Conservation (phyloP, 352 stramenopile species). For the Elongisporangium senticosum region DNA sequence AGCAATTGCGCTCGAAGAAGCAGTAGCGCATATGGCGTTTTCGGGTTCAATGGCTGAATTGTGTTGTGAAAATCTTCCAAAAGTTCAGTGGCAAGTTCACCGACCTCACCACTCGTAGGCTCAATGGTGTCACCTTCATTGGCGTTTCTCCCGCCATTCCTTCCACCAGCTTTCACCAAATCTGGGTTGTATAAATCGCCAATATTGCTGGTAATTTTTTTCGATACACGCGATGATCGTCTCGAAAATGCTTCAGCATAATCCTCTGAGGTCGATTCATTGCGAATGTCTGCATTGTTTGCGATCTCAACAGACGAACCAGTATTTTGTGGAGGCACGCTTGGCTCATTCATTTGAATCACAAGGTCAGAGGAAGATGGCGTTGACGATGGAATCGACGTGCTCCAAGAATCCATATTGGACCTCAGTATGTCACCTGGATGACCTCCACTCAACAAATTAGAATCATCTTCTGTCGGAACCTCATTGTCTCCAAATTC, state of each 20-base stretch:
- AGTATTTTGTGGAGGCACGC: neutral
- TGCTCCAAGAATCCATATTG: neutral
- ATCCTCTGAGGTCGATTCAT: neutral
- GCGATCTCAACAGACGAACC: neutral
- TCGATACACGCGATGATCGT: slow-evolving; percentile 58
- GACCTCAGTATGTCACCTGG: neutral
- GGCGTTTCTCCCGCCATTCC: neutral
- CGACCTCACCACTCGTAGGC: slow-evolving; percentile 64
- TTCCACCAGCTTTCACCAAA: slow-evolving; percentile 25
- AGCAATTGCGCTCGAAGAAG: slow-evolving; percentile 66
- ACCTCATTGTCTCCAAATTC: slow-evolving; percentile 4
- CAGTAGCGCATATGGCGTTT: slow-evolving; percentile 30
- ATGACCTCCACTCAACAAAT: neutral
- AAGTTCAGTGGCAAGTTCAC: slow-evolving; percentile 63
- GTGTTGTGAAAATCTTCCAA: slow-evolving; percentile 48
- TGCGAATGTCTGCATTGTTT: neutral
- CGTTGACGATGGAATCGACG: neutral
- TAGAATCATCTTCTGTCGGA: slow-evolving; percentile 8
- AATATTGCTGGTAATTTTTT: slow-evolving; percentile 76
- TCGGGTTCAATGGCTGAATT: slow-evolving; percentile 40
- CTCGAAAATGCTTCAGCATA: slow-evolving; percentile 18
- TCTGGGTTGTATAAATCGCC: slow-evolving; percentile 76
- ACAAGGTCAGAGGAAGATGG: neutral
- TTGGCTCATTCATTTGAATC: neutral
- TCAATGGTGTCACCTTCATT: slow-evolving; percentile 19